Conservation (phyloP, 192 early-diverging fungal genomes). For the Linnemannia elongata region DNA sequence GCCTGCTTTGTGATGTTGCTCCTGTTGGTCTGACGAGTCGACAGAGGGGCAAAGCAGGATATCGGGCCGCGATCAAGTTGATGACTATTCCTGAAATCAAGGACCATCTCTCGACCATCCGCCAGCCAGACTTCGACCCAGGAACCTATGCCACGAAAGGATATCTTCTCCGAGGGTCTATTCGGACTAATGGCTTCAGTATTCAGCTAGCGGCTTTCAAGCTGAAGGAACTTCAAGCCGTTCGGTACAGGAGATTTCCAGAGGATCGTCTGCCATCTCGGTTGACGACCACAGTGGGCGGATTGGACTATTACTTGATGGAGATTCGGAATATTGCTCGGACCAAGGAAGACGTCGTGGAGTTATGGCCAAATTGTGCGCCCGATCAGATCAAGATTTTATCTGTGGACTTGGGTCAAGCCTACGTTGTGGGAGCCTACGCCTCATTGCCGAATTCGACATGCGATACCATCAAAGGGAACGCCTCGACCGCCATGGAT, state of each 20-base stretch:
- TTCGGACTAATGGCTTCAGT: background rate
- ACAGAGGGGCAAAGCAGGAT: background rate
- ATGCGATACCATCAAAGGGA: background rate
- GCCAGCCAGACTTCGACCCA: background rate
- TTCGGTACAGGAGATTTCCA: background rate
- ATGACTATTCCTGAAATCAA: background rate
- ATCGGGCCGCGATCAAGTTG: background rate
- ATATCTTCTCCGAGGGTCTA: slow-evolving; percentile 1
- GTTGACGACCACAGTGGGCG: background rate
- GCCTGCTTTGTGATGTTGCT: background rate
- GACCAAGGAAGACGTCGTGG: slow-evolving; percentile 3
- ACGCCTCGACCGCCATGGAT: background rate
- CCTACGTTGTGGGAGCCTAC: slow-evolving; percentile 11
- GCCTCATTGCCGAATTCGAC: background rate
- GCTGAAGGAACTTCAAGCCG: background rate
- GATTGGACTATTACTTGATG: slow-evolving; percentile 4
- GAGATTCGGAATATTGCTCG: background rate
- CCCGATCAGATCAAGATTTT: slow-evolving; percentile 8
- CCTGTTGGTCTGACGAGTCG: background rate
- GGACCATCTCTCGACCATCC: background rate
- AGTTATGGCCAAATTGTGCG: background rate
- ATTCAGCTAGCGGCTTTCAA: slow-evolving; percentile 7
- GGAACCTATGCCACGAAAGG: background rate
- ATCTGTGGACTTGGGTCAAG: slow-evolving; percentile 9
- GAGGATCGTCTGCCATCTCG: background rate